Percentiles rank a stretch among this genome's conserved stretches.
Evolutionary conservation across 495 filamentous ascomycete species (phyloP).

Genomic region (Podospora fimiseda): DNA sequence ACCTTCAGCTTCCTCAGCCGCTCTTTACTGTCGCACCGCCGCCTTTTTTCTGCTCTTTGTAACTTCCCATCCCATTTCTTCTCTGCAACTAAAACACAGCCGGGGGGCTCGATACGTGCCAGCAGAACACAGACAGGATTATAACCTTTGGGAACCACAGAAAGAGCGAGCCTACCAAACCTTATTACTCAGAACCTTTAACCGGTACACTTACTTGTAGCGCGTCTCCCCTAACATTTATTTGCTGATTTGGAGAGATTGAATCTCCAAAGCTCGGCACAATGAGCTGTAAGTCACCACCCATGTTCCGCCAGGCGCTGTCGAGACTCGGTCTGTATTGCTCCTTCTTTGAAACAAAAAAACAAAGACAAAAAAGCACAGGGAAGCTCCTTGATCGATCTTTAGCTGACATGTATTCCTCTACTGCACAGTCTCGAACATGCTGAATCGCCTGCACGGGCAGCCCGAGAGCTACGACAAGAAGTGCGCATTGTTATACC

Average conservation of each 20-base stretch:
- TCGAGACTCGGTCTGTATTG: slow-evolving; percentile 20
- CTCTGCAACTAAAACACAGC: slow-evolving; percentile 14
- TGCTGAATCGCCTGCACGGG: slow-evolving; percentile 96
- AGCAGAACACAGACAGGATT: slow-evolving; percentile 1
- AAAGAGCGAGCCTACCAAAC: background rate
- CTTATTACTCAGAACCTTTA: background rate
- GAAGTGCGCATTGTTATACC: slow-evolving; percentile 55
- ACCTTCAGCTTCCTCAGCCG: slow-evolving; percentile 16
- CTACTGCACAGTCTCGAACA: slow-evolving; percentile 62
- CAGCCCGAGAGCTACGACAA: slow-evolving; percentile 98
- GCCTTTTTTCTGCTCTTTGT: slow-evolving; percentile 8
- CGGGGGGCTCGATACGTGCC: slow-evolving; percentile 7
- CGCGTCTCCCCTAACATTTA: background rate
- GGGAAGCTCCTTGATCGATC: slow-evolving; percentile 7
- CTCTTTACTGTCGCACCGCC: slow-evolving; percentile 13
- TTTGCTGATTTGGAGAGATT: background rate
- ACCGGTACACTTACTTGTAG: slow-evolving; percentile 3
- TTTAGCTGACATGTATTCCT: slow-evolving; percentile 10
- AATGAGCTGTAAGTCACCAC: slow-evolving; percentile 35
- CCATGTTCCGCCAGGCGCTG: slow-evolving; percentile 16
- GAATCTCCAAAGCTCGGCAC: slow-evolving; percentile 19
- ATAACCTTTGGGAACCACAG: too few species aligned
- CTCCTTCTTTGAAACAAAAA: slow-evolving; percentile 3
- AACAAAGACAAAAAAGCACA: background rate
- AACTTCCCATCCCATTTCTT: background rate